These are phyloP conservation scores for Xylaria sp. DNA, from an alignment of 2,329 filamentous ascomycete species.

Conservation along the genomic window DNA sequence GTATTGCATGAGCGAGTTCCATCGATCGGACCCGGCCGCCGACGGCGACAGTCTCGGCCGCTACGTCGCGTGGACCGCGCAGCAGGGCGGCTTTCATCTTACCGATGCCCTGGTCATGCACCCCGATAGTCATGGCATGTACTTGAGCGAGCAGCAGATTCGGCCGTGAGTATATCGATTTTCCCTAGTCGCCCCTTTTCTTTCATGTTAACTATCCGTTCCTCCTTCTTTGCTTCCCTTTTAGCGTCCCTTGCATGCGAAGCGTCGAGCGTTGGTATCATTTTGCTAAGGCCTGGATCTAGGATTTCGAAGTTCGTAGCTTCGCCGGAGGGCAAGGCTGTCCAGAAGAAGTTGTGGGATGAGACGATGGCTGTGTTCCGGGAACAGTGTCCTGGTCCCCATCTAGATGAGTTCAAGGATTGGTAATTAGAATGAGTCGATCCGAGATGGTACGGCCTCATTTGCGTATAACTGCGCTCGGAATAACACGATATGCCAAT, in stretches of 20 bases:
- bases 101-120: constrained; percentile 33
- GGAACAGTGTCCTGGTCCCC: constrained; percentile 13
- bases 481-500: neutral
- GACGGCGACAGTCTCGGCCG: neutral
- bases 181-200: too few species aligned
- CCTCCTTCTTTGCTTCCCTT: neutral
- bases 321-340: constrained; percentile 28
- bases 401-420: constrained; percentile 10
- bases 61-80: constrained; percentile 32
- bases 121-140: constrained; percentile 30
- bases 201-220: neutral
- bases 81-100: constrained; percentile 34
- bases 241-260: neutral
- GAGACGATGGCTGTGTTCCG: constrained; percentile 35
- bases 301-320: constrained; percentile 37
- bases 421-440: neutral
- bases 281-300: neutral
- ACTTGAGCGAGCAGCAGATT: constrained; percentile 38
- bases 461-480: too few species aligned
- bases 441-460: neutral
- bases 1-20: constrained; percentile 32
- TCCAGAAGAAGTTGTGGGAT: constrained; percentile 36
- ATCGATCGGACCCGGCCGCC: constrained; percentile 24
- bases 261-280: neutral
- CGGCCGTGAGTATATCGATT: constrained; percentile 26